Base-by-base conservation (phyloP, 139 green algal genomes). In the Picochlorum sp. region DNA sequence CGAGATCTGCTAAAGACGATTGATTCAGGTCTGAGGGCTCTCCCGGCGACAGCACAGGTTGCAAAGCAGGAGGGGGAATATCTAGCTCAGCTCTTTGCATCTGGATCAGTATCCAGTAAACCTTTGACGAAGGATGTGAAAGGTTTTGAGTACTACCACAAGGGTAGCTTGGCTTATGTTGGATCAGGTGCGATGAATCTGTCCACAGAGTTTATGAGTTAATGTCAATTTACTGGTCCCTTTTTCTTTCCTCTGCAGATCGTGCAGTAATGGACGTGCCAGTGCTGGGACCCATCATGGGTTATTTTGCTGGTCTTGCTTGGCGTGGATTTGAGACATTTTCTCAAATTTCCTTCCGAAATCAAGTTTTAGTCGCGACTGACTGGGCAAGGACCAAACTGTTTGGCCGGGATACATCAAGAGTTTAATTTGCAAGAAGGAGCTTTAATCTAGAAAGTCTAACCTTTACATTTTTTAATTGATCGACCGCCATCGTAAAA, bases 261-360 rank as follows among this genome's bases (percentile, higher is more conserved):
- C 76, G 81, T 36, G 89, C 89, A 2, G 89, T 96, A 41, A 88
- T 95, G 67, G 89, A 96, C 58, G 74, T 93, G 13, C 87, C 89
- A 20, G 61, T 63, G 20, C 13, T 91, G 5, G 78, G 78, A 0
- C 77, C 80, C 0, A 62, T 93, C n/a, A 74, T 73, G 16, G 82
- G 84, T 57, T 47, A 69, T 4, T 66, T 58, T 20, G 84, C 82
- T 13, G 85, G 85, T 5, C 31, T 93, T 12, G 53, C 87, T 33
- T 96, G 89, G 89, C 86, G 86, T 63, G 74, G 75, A 25, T 93
- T 89, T 57, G 85, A 93, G 69, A 92, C 85, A 22, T 78, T 85
- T 58, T 64, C n/a, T 29, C 85, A 93, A 65, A 81, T 93, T 63
- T 74, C 47, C 41, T 73, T 92, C 43, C 61, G 85, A n/a, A 90